A percentile compares a stretch with the other conserved stretches of the same genome.
These are phyloP conservation scores for Plasmodium reichenowi DNA, from an alignment of 169 alveolate species.

Conservation along the genomic window DNA sequence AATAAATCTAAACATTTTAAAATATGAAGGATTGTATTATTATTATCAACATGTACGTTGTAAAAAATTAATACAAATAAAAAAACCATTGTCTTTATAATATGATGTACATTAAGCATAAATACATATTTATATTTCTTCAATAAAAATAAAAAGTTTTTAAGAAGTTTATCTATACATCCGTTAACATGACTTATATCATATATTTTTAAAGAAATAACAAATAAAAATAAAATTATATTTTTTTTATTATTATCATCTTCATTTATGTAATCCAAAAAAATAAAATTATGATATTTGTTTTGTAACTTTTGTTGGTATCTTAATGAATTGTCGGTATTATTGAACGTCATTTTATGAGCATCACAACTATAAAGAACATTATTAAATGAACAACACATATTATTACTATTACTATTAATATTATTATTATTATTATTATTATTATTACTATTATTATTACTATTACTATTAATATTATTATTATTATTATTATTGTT, in stretches of 20 bases:
- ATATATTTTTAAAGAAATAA: conserved; percentile 55
- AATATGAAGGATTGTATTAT: conserved; percentile 42
- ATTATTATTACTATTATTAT: neutral
- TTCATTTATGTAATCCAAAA: too few species aligned
- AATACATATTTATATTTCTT: conserved; percentile 16
- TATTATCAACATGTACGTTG: conserved; percentile 59
- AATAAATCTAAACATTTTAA: conserved; percentile 59
- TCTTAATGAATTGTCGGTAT: too few species aligned
- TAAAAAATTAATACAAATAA: conserved; percentile 39
- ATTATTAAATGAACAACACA: neutral
- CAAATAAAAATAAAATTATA: conserved; percentile 31
- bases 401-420: neutral
- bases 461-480: neutral
- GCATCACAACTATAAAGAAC: neutral
- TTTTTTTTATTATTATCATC: conserved; percentile 2
- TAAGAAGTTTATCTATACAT: conserved; percentile 26
- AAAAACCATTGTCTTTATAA: conserved; percentile 63
- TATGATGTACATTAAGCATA: conserved; percentile 25
- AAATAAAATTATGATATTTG: too few species aligned
- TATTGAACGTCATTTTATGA: neutral
- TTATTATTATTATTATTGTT: neutral
- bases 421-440: neutral
- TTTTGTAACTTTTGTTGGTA: too few species aligned
- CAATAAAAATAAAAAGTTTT: conserved; percentile 20
- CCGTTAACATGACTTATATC: conserved; percentile 75